Base-by-base conservation (phyloP, 2,329 filamentous ascomycete genomes). In the Lasiodiplodia gonubiensis region DNA sequence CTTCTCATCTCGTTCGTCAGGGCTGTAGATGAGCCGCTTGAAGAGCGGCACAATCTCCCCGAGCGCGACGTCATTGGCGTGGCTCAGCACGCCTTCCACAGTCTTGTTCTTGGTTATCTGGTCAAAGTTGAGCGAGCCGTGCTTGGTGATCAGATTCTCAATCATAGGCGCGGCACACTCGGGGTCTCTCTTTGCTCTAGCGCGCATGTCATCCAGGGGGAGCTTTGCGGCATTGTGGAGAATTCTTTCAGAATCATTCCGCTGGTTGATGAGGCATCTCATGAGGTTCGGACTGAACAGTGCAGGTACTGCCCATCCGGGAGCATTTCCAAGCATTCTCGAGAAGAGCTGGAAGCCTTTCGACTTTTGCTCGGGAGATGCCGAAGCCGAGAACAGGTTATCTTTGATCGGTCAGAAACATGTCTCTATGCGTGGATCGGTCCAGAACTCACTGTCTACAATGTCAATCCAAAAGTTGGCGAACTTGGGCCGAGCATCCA, bases 311-410 rank as follows among this genome's bases (percentile, higher is more conserved):
- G 86, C 67, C 76, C 82, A 70, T 70, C 77, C 70, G 77, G 86
- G 75, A 73, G 81, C 81, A 46, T 80, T 83, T 37, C 83, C 81
- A 4, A 97, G 80, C 72, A 93, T 87, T 74, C 90, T 92, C 72
- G 90, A 89, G 74, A 97, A 92, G 2, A 98, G 86, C 73, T 94
- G 88, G 79, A 98, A 94, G 0, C 95, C 95, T 78, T 93, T 93
- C 74, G 92, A 93, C 79, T 97, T 98, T 67, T 96, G 91, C 72
- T 94, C 92, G 52, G 94, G 89, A 1, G 93, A 96, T 8, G 94
- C 90, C 12, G 86, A 88, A 67, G 90, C 88, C 6, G 92, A 90
- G 76, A 98, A 97, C 3, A 97, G 85, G 10, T 91, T 90, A 75
- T 94, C 92, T 94, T 70, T 0, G 2, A 66, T 37, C 48, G 48